Evolutionary conservation across 2,329 filamentous ascomycete species (phyloP), one percentile per base, ranked within the genome.

Genomic region (Camptophora hylomeconis): DNA sequence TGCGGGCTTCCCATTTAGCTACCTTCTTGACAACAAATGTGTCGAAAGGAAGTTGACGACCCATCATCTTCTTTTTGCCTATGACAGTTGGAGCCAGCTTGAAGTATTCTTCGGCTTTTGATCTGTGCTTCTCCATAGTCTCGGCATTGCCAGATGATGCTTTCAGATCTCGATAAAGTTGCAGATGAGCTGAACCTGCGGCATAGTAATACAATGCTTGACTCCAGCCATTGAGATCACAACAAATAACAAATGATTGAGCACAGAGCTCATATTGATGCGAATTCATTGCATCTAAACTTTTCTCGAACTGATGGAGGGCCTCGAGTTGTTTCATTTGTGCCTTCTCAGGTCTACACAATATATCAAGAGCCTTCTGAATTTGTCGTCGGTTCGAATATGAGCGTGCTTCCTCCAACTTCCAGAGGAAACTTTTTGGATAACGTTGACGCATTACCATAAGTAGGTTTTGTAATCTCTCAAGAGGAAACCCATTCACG

Each of bases 181-280:
- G 82, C 1, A 95, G 56, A 41, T 92, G 75, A 1, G 79, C 76
- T 8, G 69, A 67, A 5, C 76, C 89, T 2, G 80, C 79, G 40
- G 92, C 79, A 56, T 86, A 95, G 50, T 83, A 83, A 57, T 98
- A 95, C 30, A 95, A 53, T 0, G 77, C 74, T 29, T 84, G 83
- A 32, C 78, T 86, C 89, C 89, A 95, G 44, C 81, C 81, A 54
- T 93, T 94, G 31, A 89, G 65, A 31, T 80, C 75, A 7, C 81
- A 61, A 40, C 80, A 86, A 40, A 69, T 50, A 21, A 35, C 17
- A 53, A 94, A 95, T 1, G 72, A 67, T 32, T 77, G 66, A 3
- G 80, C 71, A 53, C 80, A 84, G 3, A 75, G 63, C 5, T 70
- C 54, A 59, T 87, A 94, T 38, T 77, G 66, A 50, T 92, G 80